These are phyloP conservation scores for Monosporozyma aerobia DNA, from an alignment of 805 yeast species.

Conservation along the genomic window DNA sequence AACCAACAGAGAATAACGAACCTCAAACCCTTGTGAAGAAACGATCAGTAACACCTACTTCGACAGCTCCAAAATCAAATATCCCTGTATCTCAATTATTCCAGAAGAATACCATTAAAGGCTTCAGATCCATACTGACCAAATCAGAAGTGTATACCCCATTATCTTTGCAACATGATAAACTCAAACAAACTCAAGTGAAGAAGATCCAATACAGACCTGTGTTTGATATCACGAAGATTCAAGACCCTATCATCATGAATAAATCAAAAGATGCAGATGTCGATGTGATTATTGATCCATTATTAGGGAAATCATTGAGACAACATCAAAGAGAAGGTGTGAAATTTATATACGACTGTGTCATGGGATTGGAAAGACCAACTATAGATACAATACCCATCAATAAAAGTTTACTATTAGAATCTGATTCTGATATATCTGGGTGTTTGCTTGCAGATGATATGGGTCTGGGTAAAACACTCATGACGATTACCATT, in stretches of 20 bases:
- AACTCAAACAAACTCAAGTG: not conserved
- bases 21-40: not conserved
- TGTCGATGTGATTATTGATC: constrained; percentile 52
- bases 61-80: not conserved
- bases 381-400: not conserved
- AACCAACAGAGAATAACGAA: not conserved
- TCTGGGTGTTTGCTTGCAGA: constrained; percentile 84
- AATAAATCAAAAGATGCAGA: constrained; percentile 25
- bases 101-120: constrained; percentile 6
- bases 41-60: not conserved
- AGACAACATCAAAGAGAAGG: constrained; percentile 87
- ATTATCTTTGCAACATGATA: constrained; percentile 5
- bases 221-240: constrained; percentile 31
- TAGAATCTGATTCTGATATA: constrained; percentile 22
- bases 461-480: constrained; percentile 94
- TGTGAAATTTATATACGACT: constrained; percentile 68
- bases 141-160: constrained; percentile 8
- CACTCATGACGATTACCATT: constrained; percentile 73
- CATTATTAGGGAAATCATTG: constrained; percentile 41
- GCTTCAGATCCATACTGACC: constrained; percentile 12
- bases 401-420: constrained; percentile 9
- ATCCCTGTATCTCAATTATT: constrained; percentile 13
- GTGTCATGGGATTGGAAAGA: constrained; percentile 60
- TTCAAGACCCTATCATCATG: constrained; percentile 36
- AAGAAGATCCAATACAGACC: constrained; percentile 27